phyloP scores from a whole-genome alignment of 257 asterid genomes.

The Solanum verrucosum region DNA sequence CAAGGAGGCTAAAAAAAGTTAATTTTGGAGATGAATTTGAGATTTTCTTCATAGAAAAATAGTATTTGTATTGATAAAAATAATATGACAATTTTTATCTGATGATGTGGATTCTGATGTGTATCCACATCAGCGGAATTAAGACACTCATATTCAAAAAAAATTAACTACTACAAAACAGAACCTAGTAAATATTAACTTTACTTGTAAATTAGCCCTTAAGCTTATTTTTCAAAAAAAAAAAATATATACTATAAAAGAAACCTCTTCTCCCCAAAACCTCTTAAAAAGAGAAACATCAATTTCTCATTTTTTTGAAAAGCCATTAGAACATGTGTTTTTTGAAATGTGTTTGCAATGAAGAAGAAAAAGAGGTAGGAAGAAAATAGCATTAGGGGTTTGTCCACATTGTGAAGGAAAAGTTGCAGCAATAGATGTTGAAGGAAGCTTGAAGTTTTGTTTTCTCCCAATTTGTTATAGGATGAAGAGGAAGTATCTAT shows the following conservation, averaged over 20 bases:
- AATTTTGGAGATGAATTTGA: too few species aligned
- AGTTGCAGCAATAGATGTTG: constrained; percentile 33
- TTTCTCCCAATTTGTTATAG: too few species aligned
- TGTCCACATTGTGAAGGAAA: constrained; percentile 57
- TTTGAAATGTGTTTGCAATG: constrained; percentile 15
- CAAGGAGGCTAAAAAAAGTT: too few species aligned
- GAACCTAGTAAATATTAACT: neutral
- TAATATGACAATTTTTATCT: too few species aligned
- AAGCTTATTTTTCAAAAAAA: neutral
- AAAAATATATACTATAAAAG: too few species aligned
- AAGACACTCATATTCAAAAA: too few species aligned
- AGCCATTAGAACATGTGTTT: constrained; percentile 13
- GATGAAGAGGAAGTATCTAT: too few species aligned
- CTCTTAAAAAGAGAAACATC: neutral
- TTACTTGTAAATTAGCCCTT: neutral
- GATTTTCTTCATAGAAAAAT: too few species aligned
- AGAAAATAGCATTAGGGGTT: constrained; percentile 31
- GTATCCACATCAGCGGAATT: too few species aligned
- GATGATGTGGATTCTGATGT: too few species aligned
- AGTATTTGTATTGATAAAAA: too few species aligned
- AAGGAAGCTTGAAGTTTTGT: too few species aligned
- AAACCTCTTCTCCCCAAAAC: neutral
- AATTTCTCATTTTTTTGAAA: neutral
- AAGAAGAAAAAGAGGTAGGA: constrained; percentile 36
- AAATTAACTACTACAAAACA: neutral